Evolutionary conservation across 257 asterid species (phyloP).

Genomic region (Petunia axillaris): DNA sequence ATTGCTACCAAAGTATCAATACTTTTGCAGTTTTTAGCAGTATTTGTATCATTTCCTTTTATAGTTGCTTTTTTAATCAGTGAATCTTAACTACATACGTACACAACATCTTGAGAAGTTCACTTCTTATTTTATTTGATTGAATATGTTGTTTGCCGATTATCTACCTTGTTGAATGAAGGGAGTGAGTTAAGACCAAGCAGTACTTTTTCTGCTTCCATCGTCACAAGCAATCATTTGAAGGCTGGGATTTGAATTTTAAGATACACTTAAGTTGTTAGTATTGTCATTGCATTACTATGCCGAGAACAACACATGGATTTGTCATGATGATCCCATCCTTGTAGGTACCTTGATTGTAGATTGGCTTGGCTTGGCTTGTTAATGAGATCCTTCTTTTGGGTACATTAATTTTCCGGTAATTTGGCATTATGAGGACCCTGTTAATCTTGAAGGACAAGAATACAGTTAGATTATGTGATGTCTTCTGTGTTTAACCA

Average conservation of each 20-base stretch:
- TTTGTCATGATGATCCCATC: slow-evolving; percentile 2
- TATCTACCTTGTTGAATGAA: slow-evolving; percentile 8
- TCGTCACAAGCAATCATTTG: slow-evolving; percentile 3
- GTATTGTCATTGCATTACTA: background rate
- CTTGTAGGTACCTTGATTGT: background rate
- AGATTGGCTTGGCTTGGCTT: background rate
- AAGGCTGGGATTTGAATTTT: background rate
- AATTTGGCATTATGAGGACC: background rate
- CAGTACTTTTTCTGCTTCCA: slow-evolving; percentile 1
- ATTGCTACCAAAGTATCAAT: background rate
- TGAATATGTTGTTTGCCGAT: background rate
- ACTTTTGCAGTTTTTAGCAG: slow-evolving; percentile 11
- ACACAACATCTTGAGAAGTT: slow-evolving; percentile 4
- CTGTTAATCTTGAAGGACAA: background rate
- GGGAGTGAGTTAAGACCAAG: background rate
- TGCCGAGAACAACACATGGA: background rate
- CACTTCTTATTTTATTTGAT: background rate
- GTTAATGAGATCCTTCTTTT: slow-evolving; percentile 15
- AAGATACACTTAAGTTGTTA: background rate
- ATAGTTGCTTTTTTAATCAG: background rate
- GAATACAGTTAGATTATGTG: background rate
- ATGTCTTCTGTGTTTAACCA: background rate
- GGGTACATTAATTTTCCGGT: background rate
- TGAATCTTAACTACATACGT: slow-evolving; percentile 6
- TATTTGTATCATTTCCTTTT: background rate